These are phyloP conservation scores for Psilocybe sp. DNA, from an alignment of 768 basidiomycete species.

Conservation along the genomic window DNA sequence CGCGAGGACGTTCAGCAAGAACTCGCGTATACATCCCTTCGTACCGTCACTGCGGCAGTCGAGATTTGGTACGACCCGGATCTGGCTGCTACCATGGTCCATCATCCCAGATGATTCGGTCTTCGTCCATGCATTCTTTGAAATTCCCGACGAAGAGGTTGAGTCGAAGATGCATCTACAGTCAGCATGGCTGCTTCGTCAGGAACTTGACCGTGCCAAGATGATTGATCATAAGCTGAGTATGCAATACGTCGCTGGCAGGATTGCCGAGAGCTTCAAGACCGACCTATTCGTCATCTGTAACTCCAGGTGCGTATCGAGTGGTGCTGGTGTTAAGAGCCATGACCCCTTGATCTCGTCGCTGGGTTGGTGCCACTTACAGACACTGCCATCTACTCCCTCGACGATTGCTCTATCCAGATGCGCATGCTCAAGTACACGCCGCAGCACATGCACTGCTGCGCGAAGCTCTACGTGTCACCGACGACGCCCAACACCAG, in stretches of 20 bases:
- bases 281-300: slow-evolving; percentile 97
- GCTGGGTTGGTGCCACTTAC: too few relatives aligned
- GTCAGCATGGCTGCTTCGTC: slow-evolving; percentile 95
- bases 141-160: slow-evolving; percentile 96
- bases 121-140: slow-evolving; percentile 99
- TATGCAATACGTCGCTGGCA: slow-evolving; percentile 91
- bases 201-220: slow-evolving; percentile 94
- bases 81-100: slow-evolving; percentile 79
- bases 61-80: slow-evolving; percentile 99
- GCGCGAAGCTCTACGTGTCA: too few relatives aligned
- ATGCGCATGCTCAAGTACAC: too few relatives aligned
- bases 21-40: slow-evolving; percentile 88
- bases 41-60: slow-evolving; percentile 91
- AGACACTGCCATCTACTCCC: too few relatives aligned
- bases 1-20: slow-evolving; percentile 90
- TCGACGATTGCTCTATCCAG: too few relatives aligned
- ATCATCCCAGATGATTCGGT: slow-evolving; percentile 95
- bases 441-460: too few relatives aligned
- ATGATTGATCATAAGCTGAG: slow-evolving; percentile 97
- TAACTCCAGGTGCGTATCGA: slow-evolving; percentile 92
- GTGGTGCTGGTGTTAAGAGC: slow-evolving; percentile 94
- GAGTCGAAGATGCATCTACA: slow-evolving; percentile 87
- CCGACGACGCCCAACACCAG: too few relatives aligned
- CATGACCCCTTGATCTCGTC: too few relatives aligned
- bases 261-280: slow-evolving; percentile 93